Evolutionary conservation across 2,329 filamentous ascomycete species (phyloP).

Genomic region (Cercospora berteroae): DNA sequence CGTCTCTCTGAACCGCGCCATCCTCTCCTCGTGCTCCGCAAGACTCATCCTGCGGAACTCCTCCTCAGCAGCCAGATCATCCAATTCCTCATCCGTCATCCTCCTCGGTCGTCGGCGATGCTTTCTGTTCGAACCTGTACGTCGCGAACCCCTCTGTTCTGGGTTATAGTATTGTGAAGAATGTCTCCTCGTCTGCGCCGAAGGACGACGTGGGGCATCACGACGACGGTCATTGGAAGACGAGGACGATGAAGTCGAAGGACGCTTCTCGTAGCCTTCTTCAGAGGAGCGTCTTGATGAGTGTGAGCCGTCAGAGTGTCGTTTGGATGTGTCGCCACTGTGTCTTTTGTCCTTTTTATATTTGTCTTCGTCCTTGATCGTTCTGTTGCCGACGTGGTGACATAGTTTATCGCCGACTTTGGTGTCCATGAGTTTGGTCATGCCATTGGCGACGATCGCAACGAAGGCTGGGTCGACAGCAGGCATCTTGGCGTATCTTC

Average conservation of each 20-base stretch:
- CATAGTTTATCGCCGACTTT: constrained; percentile 2
- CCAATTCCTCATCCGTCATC: constrained; percentile 6
- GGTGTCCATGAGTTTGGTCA: constrained; percentile 7
- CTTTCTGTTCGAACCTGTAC: constrained; percentile 8
- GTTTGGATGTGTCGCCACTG: not conserved
- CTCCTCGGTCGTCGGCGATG: constrained; percentile 1
- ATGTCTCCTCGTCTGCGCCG: not conserved
- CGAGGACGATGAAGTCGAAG: not conserved
- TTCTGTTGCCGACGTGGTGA: constrained; percentile 8
- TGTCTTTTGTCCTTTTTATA: constrained; percentile 1
- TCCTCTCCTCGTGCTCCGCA: constrained; percentile 1
- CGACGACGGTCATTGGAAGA: not conserved
- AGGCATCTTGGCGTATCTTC: not conserved
- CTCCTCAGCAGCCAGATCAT: constrained; percentile 4
- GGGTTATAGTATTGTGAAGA: constrained; percentile 13
- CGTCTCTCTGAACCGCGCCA: constrained; percentile 2
- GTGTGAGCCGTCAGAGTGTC: constrained; percentile 5
- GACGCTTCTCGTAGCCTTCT: not conserved
- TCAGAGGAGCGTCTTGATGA: not conserved
- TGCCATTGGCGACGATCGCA: constrained; percentile 2
- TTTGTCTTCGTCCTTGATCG: constrained; percentile 7
- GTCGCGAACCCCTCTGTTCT: constrained; percentile 4
- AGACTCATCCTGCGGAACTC: not conserved
- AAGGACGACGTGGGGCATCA: constrained; percentile 2
- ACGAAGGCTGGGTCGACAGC: constrained; percentile 6